These are phyloP conservation scores for Lipomyces spencermartinsiae DNA, from an alignment of 805 yeast species.

Conservation along the genomic window DNA sequence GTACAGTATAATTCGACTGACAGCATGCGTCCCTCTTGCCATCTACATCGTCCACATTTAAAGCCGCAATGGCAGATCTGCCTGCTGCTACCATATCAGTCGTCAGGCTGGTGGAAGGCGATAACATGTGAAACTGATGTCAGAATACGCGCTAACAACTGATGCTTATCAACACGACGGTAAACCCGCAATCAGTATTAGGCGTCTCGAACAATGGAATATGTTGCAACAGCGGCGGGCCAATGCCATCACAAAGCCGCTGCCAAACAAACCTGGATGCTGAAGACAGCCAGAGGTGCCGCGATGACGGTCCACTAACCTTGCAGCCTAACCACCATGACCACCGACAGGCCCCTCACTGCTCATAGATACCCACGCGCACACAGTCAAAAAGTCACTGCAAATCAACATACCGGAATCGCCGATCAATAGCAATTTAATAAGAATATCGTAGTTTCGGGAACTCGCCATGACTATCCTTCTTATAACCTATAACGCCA, in stretches of 20 bases:
- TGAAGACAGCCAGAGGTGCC: conserved; percentile 4
- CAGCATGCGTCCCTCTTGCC: background rate
- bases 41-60: background rate
- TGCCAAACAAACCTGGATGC: background rate
- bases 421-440: conserved; percentile 70
- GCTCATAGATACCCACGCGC: background rate
- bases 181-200: background rate
- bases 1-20: background rate
- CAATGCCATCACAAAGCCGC: background rate
- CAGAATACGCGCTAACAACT: background rate
- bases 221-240: background rate
- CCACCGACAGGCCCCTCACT: background rate
- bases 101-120: background rate
- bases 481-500: background rate
- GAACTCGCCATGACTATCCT: conserved; percentile 39
- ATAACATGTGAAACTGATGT: background rate
- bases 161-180: background rate
- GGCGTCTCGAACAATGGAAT: background rate
- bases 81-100: background rate
- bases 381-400: background rate
- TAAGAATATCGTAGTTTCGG: conserved; percentile 41
- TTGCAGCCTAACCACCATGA: background rate
- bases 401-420: conserved; percentile 64
- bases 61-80: background rate
- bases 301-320: background rate